These are phyloP conservation scores for Vararia minispora DNA, from an alignment of 768 basidiomycete genomes.

Conservation along the genomic window DNA sequence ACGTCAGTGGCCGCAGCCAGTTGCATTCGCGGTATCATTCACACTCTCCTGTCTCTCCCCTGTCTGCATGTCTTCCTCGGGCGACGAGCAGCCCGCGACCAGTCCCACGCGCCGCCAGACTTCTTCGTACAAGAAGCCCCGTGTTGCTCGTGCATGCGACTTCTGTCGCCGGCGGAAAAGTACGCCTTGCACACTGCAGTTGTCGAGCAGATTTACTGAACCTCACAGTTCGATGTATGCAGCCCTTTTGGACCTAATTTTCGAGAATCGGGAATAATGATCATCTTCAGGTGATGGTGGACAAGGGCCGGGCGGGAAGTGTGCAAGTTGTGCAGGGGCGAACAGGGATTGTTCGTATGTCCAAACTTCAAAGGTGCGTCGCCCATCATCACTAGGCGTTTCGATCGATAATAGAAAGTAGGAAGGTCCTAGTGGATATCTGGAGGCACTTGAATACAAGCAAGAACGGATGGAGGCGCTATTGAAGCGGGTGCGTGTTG, in stretches of 20 bases:
- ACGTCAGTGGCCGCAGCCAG: too few relatives aligned
- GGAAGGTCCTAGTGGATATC: constrained; percentile 43
- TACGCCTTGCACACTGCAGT: constrained; percentile 21
- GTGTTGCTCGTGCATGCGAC: constrained; percentile 73
- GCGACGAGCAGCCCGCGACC: too few relatives aligned
- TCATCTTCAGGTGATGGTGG: constrained; percentile 56
- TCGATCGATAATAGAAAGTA: constrained; percentile 38
- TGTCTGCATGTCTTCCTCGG: too few relatives aligned
- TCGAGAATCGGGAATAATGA: too few relatives aligned
- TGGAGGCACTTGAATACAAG: constrained; percentile 30
- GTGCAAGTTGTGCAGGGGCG: constrained; percentile 51
- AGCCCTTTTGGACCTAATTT: too few relatives aligned
- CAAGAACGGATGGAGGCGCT: constrained; percentile 32
- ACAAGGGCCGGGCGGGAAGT: constrained; percentile 49
- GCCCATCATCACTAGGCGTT: background rate
- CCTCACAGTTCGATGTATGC: too few relatives aligned
- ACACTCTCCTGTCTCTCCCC: too few relatives aligned
- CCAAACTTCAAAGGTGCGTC: constrained; percentile 52
- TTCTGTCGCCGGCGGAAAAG: constrained; percentile 79
- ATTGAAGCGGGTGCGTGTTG: constrained; percentile 24
- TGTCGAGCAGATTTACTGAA: too few relatives aligned
- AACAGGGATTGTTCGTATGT: constrained; percentile 58
- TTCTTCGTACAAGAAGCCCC: constrained; percentile 67
- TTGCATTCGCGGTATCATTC: too few relatives aligned
- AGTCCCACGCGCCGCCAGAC: too few relatives aligned